Base-by-base conservation (phyloP, 495 filamentous ascomycete genomes). In the Penicillium ucsense region DNA sequence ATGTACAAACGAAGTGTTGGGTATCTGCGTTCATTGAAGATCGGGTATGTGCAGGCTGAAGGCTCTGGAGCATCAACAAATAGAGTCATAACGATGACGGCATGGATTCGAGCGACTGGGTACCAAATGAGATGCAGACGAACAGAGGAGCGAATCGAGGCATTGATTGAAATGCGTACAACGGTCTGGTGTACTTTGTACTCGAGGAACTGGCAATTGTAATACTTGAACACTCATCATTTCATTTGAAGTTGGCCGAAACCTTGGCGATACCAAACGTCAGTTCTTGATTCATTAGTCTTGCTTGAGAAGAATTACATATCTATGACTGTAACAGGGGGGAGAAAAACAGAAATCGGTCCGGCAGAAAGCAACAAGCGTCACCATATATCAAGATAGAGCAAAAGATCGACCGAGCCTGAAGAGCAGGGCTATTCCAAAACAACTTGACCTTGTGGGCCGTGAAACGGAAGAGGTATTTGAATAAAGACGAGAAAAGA, bases 291-390 rank as follows among this genome's bases (percentile, higher is more conserved):
- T 43, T 60, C 59, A 56, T 62, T 52, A 62, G 46, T 62, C 59
- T 62, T 60, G 59, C 51, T 62, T 56, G 60, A 60, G 57, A 55
- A 57, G 45, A 57, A 62, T 62, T 62, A 62, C 53, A 60, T 56
- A 54, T 56, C 47, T 62, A 60, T 61, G 46, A 55, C 49, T 47
- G 30, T 40, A 55, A 56, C 54, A 54, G 33, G 48, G 54, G 51
- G 39, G 43, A 48, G 12, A 35, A 41, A 53, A 41, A 41, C 43
- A 39, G 35, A 50, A 53, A 49, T 40, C 11, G 28, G 20, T 20
- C 20, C 20, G 20, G 20, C 20, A 39, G 39, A 58, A 44, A 50
- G 46, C 47, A 50, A 31, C 27, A 42, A 45, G 20, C 31, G 33
- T 40, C 45, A 35, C 41, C 41, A 37, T 39, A 33, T 29, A n/a